Evolutionary conservation across 2,329 filamentous ascomycete genomes (phyloP), one percentile per base, ranked within the genome.

Genomic region (Alternaria panax): DNA sequence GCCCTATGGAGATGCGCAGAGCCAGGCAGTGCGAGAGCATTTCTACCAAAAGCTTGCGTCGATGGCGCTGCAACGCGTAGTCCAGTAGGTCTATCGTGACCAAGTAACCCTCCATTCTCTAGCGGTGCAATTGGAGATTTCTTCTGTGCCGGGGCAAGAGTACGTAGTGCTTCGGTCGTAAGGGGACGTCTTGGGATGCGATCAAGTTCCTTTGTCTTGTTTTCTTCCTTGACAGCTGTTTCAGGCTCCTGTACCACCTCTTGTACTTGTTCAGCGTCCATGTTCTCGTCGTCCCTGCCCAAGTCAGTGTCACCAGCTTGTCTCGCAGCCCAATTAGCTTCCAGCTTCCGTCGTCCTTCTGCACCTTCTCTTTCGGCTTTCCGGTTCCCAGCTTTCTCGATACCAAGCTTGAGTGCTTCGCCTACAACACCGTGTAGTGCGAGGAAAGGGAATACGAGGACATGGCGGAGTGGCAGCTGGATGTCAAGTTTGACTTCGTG

Each of bases 361-460:
- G 45, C 27, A 16, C 4, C 14, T 14, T 32, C 27, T 2, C 45
- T 52, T 34, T 51, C 50, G 16, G 36, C 54, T 16, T 32, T 28
- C 20, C 51, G 45, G 6, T 5, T 34, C 34, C 66, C 57, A 0
- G 66, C 67, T 18, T 66, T 70, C 32, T 53, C 34, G n/a, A 73
- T 66, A 2, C 69, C 69, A 43, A 66, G 25, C 25, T 63, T 61
- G 5, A 72, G 38, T 9, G 66, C 69, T 9, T 64, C 59, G 6
- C 55, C 48, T 5, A 68, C 36, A 9, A 68, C 50, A 0, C 54
- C 46, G 4, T 67, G 65, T 9, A 71, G 43, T 0, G 61, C 61
- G 7, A 72, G 18, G 16, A 69, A 74, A 3, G 71, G 70, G 18
- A 70, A 64, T 0, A 52, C 65, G 7, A 74, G 46, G 3, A 74